Base-by-base conservation (phyloP, 768 basidiomycete species). In the Pisolithus orientalis region DNA sequence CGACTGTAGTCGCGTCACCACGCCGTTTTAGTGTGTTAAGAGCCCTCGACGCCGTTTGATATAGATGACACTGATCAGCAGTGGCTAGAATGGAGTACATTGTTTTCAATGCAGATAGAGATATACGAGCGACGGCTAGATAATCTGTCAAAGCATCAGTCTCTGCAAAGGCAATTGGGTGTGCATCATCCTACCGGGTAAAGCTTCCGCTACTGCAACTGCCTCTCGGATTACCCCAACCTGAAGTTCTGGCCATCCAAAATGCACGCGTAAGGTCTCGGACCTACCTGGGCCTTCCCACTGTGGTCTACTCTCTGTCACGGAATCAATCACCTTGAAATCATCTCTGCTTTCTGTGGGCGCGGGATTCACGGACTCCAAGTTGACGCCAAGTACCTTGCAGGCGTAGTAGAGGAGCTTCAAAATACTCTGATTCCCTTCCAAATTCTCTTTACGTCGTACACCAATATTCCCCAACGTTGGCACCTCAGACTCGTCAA, bases 181-280 rank as follows among this genome's bases (percentile, higher is more conserved):
- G 29, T 27, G 39, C 46, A 47, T 52, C 47, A 9, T 70, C 78
- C 50, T 55, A 91, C 94, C 93, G 52, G 95, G 93, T 24, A 99
- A 71, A 13, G 91, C 83, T 67, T 97, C 92, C 1, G 92, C 90
- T 3, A 98, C 84, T 0, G 88, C 85, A 21, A 97, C 84, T 1
- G 93, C 91, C 65, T 98, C 96, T 37, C 92, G 80, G 21, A 97
- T 76, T n/a, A 94, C 83, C 24, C 92, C 93, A 16, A 97, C 81
- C 72, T 96, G 95, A 39, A 99, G 73, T 65, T 94, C 91, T 3
- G 94, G 87, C 95, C 95, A 98, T 4, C 96, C 96, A 64, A 84
- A 90, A 5, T 78, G 68, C 56, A 83, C 81, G 25, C 68, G 72
- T 29, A 70, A 65, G 17, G 51, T 54, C 27, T 60, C 57, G 32